Conservation (phyloP, 345 rosid genomes). For the Boechera retrofracta region DNA sequence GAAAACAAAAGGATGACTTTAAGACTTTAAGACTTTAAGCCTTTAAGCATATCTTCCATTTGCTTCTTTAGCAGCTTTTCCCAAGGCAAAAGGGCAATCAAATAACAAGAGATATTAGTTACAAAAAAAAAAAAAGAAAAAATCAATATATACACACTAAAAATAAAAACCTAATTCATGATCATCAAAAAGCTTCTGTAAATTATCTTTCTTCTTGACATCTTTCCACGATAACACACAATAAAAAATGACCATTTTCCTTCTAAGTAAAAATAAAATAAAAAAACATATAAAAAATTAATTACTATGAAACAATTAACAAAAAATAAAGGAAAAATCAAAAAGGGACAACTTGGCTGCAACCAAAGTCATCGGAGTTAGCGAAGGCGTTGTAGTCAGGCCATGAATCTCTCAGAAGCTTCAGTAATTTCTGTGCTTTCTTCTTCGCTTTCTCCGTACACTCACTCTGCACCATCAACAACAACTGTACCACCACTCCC, state of each 20-base stretch:
- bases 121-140: background rate
- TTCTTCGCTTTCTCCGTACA: slow-evolving; percentile 94
- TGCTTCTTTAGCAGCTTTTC: slow-evolving; percentile 35
- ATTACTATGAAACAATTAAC: slow-evolving; percentile 21
- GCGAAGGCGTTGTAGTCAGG: slow-evolving; percentile 63
- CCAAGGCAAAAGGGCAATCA: slow-evolving; percentile 36
- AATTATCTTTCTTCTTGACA: slow-evolving; percentile 9
- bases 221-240: slow-evolving; percentile 10
- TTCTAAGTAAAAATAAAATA: slow-evolving; percentile 16
- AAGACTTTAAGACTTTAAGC: background rate
- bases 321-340: slow-evolving; percentile 34
- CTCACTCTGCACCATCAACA: slow-evolving; percentile 87
- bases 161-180: background rate
- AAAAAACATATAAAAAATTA: slow-evolving; percentile 20
- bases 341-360: slow-evolving; percentile 82
- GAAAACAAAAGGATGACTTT: slow-evolving; percentile 11
- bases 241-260: slow-evolving; percentile 10
- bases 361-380: slow-evolving; percentile 72
- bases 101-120: slow-evolving; percentile 4
- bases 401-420: slow-evolving; percentile 84
- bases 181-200: slow-evolving; percentile 22
- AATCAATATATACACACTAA: background rate
- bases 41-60: slow-evolving; percentile 37
- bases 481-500: slow-evolving; percentile 80
- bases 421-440: slow-evolving; percentile 86